phyloP scores from a whole-genome alignment of 768 basidiomycete species.

The Asterophora lycoperdoides region DNA sequence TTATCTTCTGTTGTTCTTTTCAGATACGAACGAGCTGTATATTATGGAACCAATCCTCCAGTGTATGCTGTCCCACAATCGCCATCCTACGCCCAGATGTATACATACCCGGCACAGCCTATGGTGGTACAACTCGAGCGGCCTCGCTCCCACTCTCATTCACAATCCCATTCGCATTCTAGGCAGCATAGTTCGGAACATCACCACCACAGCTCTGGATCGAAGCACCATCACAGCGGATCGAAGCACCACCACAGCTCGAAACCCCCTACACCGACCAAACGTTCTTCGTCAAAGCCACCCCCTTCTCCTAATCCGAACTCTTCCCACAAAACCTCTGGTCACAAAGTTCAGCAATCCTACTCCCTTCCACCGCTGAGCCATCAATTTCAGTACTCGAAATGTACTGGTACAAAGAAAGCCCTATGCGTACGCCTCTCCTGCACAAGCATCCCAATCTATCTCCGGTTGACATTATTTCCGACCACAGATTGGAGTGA shows the following conservation, averaged over 20 bases:
- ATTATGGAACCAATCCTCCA: slow-evolving; percentile 12
- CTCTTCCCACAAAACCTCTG: not conserved
- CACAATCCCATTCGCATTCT: slow-evolving; percentile 13
- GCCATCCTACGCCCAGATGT: slow-evolving; percentile 12
- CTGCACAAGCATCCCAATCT: slow-evolving; percentile 4
- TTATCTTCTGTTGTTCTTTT: not conserved
- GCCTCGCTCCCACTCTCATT: slow-evolving; percentile 12
- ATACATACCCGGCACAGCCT: slow-evolving; percentile 5
- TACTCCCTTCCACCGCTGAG: slow-evolving; percentile 9
- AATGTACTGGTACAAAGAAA: slow-evolving; percentile 73
- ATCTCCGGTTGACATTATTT: not conserved
- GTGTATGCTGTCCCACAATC: slow-evolving; percentile 5
- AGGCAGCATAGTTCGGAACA: not conserved
- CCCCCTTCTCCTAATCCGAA: slow-evolving; percentile 2
- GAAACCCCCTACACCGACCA: slow-evolving; percentile 1
- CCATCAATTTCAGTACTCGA: slow-evolving; percentile 61
- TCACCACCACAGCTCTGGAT: slow-evolving; percentile 1
- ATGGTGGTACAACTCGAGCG: slow-evolving; percentile 4
- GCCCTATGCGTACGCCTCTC: slow-evolving; percentile 66
- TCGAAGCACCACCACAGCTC: not conserved
- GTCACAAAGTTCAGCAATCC: slow-evolving; percentile 1
- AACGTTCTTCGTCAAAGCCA: slow-evolving; percentile 5
- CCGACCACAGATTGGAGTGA: slow-evolving; percentile 64
- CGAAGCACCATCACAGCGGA: not conserved
- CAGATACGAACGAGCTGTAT: slow-evolving; percentile 16